phyloP scores from a whole-genome alignment of 2,329 filamentous ascomycete species.

The Ophidiomyces ophidiicola region DNA sequence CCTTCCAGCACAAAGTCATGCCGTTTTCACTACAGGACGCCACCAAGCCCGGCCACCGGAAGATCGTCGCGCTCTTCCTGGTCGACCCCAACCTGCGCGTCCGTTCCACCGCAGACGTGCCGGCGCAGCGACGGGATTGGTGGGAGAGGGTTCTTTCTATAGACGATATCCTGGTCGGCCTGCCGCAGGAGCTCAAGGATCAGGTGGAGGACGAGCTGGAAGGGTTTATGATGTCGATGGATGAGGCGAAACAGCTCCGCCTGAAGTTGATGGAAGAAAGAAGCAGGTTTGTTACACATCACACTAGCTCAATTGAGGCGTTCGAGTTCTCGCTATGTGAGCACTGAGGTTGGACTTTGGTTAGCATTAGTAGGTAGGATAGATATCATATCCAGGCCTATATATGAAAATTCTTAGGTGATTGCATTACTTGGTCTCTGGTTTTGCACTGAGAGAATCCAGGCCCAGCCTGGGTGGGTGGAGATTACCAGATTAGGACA shows the following conservation, averaged over 20 bases:
- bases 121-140: constrained; percentile 14
- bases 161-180: background rate
- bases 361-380: no score
- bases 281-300: constrained; percentile 3
- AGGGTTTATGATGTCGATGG: constrained; percentile 10
- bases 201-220: constrained; percentile 7
- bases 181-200: constrained; percentile 11
- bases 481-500: no score
- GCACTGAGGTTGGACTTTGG: constrained; percentile 9
- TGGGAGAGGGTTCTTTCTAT: constrained; percentile 10
- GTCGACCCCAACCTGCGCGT: constrained; percentile 15
- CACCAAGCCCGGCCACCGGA: constrained; percentile 15
- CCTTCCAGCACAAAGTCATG: constrained; percentile 14
- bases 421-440: no score
- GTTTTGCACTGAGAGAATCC: no score
- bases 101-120: constrained; percentile 15
- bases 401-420: no score
- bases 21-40: constrained; percentile 12
- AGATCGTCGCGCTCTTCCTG: constrained; percentile 16
- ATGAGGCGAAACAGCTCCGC: constrained; percentile 13
- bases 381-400: no score
- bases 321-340: constrained; percentile 13
- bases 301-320: background rate
- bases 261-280: constrained; percentile 16
- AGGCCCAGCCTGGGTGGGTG: no score